A percentile compares a stretch with the other conserved stretches of the same genome.
Evolutionary conservation across 805 yeast species (phyloP).

Genomic region (Saccharomycopsis sp.): DNA sequence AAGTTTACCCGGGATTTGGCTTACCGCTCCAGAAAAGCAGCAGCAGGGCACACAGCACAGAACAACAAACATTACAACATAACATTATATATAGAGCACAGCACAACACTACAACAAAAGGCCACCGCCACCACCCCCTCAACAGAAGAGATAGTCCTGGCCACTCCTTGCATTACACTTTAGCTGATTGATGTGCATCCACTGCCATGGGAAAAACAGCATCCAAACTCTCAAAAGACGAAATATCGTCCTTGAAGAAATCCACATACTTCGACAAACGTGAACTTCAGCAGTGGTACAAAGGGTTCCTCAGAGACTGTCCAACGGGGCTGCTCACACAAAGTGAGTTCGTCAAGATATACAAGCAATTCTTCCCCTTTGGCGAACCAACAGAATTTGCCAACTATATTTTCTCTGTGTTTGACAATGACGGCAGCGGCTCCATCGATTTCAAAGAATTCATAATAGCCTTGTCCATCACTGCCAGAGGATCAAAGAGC

Average conservation of each 20-base stretch:
- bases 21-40: too few species aligned
- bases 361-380: conserved; percentile 95
- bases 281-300: conserved; percentile 97
- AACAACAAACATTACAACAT: too few species aligned
- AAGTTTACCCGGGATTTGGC: too few species aligned
- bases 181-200: too few species aligned
- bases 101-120: too few species aligned
- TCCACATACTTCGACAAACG: conserved; percentile 88
- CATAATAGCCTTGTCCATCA: conserved; percentile 75
- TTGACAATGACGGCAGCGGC: conserved; percentile 75
- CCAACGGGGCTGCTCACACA: conserved; percentile 82
- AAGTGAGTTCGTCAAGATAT: conserved; percentile 83
- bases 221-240: conserved; percentile 86
- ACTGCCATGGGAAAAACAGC: conserved; percentile 99
- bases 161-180: too few species aligned
- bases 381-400: conserved; percentile 95
- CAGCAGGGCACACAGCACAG: too few species aligned
- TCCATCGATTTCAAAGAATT: conserved; percentile 87
- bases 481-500: conserved; percentile 75
- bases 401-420: conserved; percentile 76
- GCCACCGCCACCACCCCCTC: too few species aligned
- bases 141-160: too few species aligned
- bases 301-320: conserved; percentile 90
- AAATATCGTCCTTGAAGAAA: conserved; percentile 67
- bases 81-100: too few species aligned